phyloP scores from a whole-genome alignment of 2,329 filamentous ascomycete genomes.

The Catunica adiposa region DNA sequence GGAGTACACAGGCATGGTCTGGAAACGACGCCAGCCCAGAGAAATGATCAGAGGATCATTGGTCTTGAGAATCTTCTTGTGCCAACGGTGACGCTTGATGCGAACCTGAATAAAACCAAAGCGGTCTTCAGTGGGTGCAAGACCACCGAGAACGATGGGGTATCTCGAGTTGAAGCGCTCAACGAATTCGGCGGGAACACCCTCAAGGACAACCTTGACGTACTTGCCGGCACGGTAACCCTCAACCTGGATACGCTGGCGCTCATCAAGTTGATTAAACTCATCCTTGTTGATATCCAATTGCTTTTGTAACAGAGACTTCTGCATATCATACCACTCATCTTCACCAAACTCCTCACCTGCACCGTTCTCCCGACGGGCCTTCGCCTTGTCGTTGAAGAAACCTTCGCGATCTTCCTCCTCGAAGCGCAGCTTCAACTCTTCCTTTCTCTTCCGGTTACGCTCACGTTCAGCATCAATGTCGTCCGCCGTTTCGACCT shows the following conservation, averaged over 20 bases:
- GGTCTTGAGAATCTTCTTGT: constrained; percentile 97
- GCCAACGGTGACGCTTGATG: constrained; percentile 96
- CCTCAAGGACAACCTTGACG: constrained; percentile 74
- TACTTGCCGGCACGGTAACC: constrained; percentile 87
- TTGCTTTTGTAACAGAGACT: constrained; percentile 87
- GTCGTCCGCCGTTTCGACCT: constrained; percentile 28
- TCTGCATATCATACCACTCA: constrained; percentile 96
- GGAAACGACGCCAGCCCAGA: constrained; percentile 89
- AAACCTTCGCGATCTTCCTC: constrained; percentile 97
- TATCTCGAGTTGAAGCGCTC: constrained; percentile 63
- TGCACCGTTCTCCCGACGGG: constrained; percentile 46
- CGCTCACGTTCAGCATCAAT: constrained; percentile 80
- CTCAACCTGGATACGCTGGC: constrained; percentile 68
- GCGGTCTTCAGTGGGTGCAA: constrained; percentile 82
- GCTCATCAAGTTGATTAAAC: constrained; percentile 72
- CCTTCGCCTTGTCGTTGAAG: constrained; percentile 71
- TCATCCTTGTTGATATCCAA: constrained; percentile 92
- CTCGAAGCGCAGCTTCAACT: constrained; percentile 85
- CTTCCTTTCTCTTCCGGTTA: constrained; percentile 85
- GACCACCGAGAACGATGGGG: constrained; percentile 79
- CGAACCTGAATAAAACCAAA: constrained; percentile 91
- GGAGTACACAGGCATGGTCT: constrained; percentile 81
- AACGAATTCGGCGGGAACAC: constrained; percentile 82
- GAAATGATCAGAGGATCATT: constrained; percentile 97
- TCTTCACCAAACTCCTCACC: constrained; percentile 85